phyloP scores from a whole-genome alignment of 2,329 filamentous ascomycete species.

The Aspergillus pseudotamarii region DNA sequence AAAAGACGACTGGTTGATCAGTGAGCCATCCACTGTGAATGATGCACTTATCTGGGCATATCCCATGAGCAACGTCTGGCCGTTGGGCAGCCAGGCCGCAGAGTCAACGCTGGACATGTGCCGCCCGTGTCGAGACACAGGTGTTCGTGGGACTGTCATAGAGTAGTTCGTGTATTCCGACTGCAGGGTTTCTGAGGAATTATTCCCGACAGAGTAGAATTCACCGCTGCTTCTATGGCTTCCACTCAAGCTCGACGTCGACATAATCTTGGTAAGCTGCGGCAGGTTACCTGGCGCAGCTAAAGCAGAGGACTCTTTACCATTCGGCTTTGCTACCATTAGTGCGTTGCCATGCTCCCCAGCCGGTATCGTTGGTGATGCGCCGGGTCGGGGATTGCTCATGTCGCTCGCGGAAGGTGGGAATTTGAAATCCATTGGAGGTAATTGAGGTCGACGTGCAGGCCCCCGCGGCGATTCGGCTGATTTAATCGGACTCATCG shows the following conservation, averaged over 20 bases:
- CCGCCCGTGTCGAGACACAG: conserved; percentile 40
- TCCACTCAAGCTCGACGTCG: conserved; percentile 72
- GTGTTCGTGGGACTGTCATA: conserved; percentile 56
- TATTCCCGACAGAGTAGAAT: conserved; percentile 92
- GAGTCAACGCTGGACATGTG: conserved; percentile 48
- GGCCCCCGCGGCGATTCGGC: conserved; percentile 46
- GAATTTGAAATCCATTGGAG: conserved; percentile 59
- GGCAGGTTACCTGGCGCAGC: conserved; percentile 34
- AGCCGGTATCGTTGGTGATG: conserved; percentile 33
- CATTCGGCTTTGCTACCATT: conserved; percentile 18
- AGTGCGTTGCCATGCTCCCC: conserved; percentile 24
- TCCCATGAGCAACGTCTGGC: conserved; percentile 92
- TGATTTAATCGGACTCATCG: conserved; percentile 37
- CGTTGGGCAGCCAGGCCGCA: conserved; percentile 22
- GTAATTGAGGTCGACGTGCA: conserved; percentile 38
- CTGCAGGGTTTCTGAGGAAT: conserved; percentile 87
- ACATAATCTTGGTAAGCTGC: conserved; percentile 67
- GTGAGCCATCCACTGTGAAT: conserved; percentile 86
- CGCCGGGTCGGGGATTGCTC: conserved; percentile 27
- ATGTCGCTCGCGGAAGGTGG: conserved; percentile 45
- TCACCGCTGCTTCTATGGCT: conserved; percentile 92
- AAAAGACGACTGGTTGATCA: conserved; percentile 86
- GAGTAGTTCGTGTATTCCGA: conserved; percentile 73
- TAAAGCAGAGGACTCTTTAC: conserved; percentile 29
- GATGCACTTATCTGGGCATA: conserved; percentile 93